These are phyloP conservation scores for Omphalea diandra DNA, from an alignment of 441 rosid species.

Conservation along the genomic window DNA sequence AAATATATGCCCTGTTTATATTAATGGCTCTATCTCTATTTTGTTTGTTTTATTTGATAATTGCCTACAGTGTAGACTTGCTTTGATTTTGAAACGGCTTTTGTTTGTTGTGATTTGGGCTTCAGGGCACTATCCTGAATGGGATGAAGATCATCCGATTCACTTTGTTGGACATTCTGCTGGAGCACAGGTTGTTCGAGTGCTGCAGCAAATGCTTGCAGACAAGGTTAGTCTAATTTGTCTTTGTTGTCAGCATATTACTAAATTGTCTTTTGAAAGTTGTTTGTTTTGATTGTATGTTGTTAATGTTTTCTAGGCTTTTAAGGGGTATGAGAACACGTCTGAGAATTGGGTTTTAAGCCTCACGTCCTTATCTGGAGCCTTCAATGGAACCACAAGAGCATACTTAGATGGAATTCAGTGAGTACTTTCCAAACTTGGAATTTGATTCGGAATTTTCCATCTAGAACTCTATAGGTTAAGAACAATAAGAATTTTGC, in stretches of 20 bases:
- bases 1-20: background rate
- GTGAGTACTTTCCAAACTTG: slow-evolving; percentile 44
- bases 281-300: slow-evolving; percentile 12
- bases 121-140: slow-evolving; percentile 82
- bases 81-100: slow-evolving; percentile 11
- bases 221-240: slow-evolving; percentile 58
- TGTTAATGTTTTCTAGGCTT: slow-evolving; percentile 54
- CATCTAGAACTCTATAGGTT: background rate
- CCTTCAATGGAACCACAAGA: slow-evolving; percentile 96
- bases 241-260: background rate
- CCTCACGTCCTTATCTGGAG: slow-evolving; percentile 88
- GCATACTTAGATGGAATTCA: slow-evolving; percentile 93
- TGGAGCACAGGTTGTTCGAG: slow-evolving; percentile 91
- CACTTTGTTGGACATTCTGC: slow-evolving; percentile 98
- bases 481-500: background rate
- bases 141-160: slow-evolving; percentile 93
- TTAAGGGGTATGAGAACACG: slow-evolving; percentile 73
- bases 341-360: slow-evolving; percentile 89
- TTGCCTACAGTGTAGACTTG: background rate
- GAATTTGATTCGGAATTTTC: background rate
- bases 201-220: slow-evolving; percentile 96
- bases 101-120: slow-evolving; percentile 18
- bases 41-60: background rate
- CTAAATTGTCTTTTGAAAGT: background rate
- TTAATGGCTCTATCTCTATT: background rate